Evolutionary conservation across 164 flowering plant genomes (phyloP), one percentile per base, ranked within the genome.

Genomic region (Cinnamomum micranthum): DNA sequence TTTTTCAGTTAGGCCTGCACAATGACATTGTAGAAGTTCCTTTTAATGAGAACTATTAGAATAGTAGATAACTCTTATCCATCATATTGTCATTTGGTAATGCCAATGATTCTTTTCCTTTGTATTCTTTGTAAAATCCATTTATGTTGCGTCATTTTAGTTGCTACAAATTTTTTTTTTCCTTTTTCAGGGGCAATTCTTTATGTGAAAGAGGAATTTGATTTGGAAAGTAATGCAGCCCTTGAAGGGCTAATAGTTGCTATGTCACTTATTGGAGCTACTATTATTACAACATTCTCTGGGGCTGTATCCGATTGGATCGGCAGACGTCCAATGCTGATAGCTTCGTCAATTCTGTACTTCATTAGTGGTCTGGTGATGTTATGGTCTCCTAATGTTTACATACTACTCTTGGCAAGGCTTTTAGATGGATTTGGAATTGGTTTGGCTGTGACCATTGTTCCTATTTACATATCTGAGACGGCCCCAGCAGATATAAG

Each of bases 311-410:
- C 98, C 23, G 98, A 95, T 82, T 79, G 84, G 85, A 50, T 92
- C 63, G 98, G 98, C 22, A 86, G 97, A 19, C 97, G 97, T 6
- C 98, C 97, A 22, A 85, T 95, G 97, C 84, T 95, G 10, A 95
- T 95, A 77, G 10, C 81, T 6, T 92, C 98, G 15, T 91, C 98
- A 19, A 20, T 88, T 58, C 85, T 95, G 4, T 95, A 91, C 69
- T 91, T 92, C 68, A 10, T 95, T 6, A 82, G 98, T 80, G 92
- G 97, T 69, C 77, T 95, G 78, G 77, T 95, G 23, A 91, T 95
- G 98, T 60, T 93, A 23, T 95, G 98, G 97, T 90, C 98, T 12
- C 97, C 97, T n/a, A 91, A 95, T 84, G 97, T 95, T 19, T 91
- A 89, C 77, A 82, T 91, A 11, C 85, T 95, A 31, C 92, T 88